Evolutionary conservation across 1,284 basidiomycete genomes (phyloP), one percentile per base, ranked within the genome.

Genomic region (Puccinia horiana): DNA sequence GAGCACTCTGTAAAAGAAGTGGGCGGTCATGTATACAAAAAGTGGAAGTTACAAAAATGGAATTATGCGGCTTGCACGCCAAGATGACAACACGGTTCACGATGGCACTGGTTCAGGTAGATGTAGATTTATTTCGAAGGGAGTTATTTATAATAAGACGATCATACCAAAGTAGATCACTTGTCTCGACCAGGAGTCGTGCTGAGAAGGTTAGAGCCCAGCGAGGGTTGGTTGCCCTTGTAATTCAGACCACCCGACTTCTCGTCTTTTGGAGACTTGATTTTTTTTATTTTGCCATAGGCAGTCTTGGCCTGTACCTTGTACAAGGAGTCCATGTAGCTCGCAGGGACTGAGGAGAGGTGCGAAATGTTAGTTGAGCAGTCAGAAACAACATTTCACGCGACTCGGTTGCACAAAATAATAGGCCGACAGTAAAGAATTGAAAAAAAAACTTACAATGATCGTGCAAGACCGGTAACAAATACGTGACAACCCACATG

Each of bases 321-420:
- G 52, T 72, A 47, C 40, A 81, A 74, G 6, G 78, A 70, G 47
- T 81, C 78, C 78, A 81, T 72, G 29, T 81, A 81, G 32, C 78
- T 73, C 32, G 78, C 78, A 37, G 78, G 78, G 67, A 81, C 78
- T 81, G 44, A 18, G 18, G 35, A 11, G 1, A 40, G 26, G 9
- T 23, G 9, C 1, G 16, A 23, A 32, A 49, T 49, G n/a, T 44
- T 14, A 18, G 69, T 29, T 37, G 11, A 65, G 12, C 5, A 49
- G 26, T 37, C 26, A n/a, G 49, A 3, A 54, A 35, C 42, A 70
- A n/a, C 6, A 32, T 61, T 32, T 6, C 20, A 32, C 56, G 32
- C 44, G 37, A 44, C 40, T 29, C 20, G 29, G 12, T 70, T 18
- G 0, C 18, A 20, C n/a, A 54, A 29, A 20, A 37, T 14, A 11